These are phyloP conservation scores for Colletotrichum sp. DNA, from an alignment of 2,329 filamentous ascomycete genomes.

Conservation along the genomic window DNA sequence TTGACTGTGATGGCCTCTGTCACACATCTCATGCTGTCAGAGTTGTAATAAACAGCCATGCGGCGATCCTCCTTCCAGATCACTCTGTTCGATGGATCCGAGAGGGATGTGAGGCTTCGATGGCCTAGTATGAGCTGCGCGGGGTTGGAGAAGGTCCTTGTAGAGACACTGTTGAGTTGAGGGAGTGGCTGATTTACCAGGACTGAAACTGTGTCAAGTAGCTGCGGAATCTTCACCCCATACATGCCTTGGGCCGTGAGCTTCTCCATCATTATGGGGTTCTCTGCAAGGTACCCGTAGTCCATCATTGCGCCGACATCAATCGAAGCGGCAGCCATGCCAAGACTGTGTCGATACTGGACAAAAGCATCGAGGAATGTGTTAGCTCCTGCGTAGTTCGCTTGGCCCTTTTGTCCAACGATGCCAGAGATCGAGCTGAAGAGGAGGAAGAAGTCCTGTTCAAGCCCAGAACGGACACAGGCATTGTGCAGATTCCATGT, in stretches of 20 bases:
- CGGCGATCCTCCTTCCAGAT: constrained; percentile 24
- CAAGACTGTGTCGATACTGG: constrained; percentile 34
- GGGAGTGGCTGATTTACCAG: constrained; percentile 6
- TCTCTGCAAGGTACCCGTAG: constrained; percentile 36
- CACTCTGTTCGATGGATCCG: constrained; percentile 13
- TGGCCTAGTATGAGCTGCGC: background rate
- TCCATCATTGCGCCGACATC: constrained; percentile 39
- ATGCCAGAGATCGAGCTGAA: constrained; percentile 30
- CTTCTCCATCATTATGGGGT: constrained; percentile 13
- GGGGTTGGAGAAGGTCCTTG: constrained; percentile 20
- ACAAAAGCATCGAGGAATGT: constrained; percentile 43
- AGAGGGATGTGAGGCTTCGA: constrained; percentile 12
- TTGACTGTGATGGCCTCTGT: constrained; percentile 27
- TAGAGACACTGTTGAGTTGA: background rate
- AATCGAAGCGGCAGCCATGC: constrained; percentile 39
- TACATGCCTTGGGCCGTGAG: background rate
- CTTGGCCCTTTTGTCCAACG: constrained; percentile 37
- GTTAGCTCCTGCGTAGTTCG: constrained; percentile 44
- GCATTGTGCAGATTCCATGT: constrained; percentile 39
- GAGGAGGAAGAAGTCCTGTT: constrained; percentile 33
- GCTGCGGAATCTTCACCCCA: constrained; percentile 16
- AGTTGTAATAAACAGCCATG: constrained; percentile 27
- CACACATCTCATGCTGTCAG: background rate
- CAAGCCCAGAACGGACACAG: constrained; percentile 17
- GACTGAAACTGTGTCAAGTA: constrained; percentile 8